Conservation (phyloP, 345 rosid genomes). For the Hypericum perforatum region DNA sequence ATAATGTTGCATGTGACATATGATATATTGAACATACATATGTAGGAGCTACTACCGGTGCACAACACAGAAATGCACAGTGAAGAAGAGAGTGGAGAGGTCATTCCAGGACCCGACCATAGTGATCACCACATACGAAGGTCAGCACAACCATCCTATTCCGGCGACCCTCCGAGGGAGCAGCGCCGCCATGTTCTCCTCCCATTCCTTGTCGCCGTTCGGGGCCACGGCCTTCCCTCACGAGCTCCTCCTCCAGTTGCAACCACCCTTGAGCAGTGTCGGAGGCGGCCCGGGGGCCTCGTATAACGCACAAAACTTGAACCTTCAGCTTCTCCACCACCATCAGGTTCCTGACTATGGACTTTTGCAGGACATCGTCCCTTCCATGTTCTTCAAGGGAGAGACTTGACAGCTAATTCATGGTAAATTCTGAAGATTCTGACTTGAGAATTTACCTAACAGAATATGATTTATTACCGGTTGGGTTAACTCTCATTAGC, state of each 20-base stretch:
- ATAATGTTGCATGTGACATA: no score
- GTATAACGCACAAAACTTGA: background rate
- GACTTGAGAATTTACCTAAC: no score
- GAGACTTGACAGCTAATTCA: background rate
- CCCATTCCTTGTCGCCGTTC: background rate
- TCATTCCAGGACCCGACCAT: constrained; percentile 79
- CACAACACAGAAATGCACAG: constrained; percentile 77
- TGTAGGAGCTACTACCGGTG: constrained; percentile 89
- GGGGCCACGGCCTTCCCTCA: background rate
- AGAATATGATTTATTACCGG: no score
- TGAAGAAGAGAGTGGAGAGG: constrained; percentile 88
- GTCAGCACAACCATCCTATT: constrained; percentile 72
- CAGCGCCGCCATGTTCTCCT: constrained; percentile 9
- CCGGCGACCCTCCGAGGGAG: constrained; percentile 65
- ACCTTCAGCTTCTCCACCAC: background rate
- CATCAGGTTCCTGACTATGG: constrained; percentile 1
- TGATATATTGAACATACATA: no score
- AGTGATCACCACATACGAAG: constrained; percentile 85
- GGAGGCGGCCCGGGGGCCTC: background rate
- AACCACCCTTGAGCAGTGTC: background rate
- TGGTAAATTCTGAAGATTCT: no score
- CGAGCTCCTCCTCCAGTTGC: background rate
- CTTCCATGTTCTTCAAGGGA: constrained; percentile 2
- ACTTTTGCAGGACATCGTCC: constrained; percentile 1
- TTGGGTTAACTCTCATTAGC: no score